phyloP scores from a whole-genome alignment of 2,329 filamentous ascomycete genomes.

The Botrytis fragariae region DNA sequence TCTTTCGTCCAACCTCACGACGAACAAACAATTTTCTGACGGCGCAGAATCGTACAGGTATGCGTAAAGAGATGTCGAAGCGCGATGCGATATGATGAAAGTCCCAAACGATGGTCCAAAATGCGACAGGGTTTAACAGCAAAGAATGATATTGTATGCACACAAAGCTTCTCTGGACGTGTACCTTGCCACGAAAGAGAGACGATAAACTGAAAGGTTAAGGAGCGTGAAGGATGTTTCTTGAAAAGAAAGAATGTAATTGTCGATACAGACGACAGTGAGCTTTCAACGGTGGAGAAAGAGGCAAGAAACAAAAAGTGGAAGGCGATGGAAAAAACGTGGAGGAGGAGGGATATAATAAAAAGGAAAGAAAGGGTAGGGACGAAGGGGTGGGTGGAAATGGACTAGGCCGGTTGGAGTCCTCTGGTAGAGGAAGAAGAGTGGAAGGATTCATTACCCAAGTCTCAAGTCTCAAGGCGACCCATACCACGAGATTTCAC shows the following conservation, averaged over 20 bases:
- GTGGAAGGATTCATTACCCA: conserved; percentile 6
- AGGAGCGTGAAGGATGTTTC: conserved; percentile 14
- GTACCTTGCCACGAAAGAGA: conserved; percentile 12
- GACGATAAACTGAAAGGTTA: background rate
- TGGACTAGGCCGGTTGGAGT: background rate
- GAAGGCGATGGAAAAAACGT: background rate
- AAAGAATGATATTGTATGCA: conserved; percentile 8
- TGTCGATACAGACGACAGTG: background rate
- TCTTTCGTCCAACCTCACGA: background rate
- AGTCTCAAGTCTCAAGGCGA: background rate
- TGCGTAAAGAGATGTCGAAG: background rate
- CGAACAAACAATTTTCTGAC: background rate
- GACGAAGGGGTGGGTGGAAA: background rate
- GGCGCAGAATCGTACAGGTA: background rate
- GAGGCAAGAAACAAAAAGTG: conserved; percentile 10
- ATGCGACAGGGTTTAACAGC: background rate
- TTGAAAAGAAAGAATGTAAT: conserved; percentile 6
- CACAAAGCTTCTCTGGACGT: background rate
- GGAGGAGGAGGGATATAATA: background rate
- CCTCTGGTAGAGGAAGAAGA: background rate
- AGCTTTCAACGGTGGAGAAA: background rate
- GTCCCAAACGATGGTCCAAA: background rate
- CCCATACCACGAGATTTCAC: background rate
- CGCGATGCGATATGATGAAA: background rate
- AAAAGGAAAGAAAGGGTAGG: background rate